Conservation (phyloP, 306 rosid species). For the Cucumis hystrix region DNA sequence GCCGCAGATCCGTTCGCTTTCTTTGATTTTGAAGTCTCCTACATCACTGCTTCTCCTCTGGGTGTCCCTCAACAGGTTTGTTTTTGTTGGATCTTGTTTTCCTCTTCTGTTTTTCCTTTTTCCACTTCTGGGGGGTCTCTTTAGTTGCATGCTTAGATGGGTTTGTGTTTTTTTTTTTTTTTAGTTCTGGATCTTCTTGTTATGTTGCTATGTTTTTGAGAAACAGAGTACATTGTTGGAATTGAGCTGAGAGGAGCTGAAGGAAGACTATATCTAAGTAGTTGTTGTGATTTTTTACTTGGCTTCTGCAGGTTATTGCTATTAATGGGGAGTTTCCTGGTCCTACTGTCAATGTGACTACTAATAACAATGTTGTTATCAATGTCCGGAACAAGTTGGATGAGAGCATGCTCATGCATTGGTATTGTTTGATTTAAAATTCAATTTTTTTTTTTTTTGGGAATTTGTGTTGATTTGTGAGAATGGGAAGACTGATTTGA, state of each 20-base stretch:
- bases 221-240: slow-evolving; percentile 3
- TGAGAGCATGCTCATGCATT: slow-evolving; percentile 70
- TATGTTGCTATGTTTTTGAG: not conserved
- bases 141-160: slow-evolving; percentile 10
- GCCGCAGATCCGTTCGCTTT: slow-evolving; percentile 34
- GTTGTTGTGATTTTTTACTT: slow-evolving; percentile 11
- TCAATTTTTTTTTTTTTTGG: not conserved
- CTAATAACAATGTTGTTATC: slow-evolving; percentile 73
- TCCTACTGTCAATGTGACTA: slow-evolving; percentile 70
- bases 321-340: slow-evolving; percentile 75
- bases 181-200: slow-evolving; percentile 29
- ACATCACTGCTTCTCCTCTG: slow-evolving; percentile 39
- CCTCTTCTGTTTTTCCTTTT: not conserved
- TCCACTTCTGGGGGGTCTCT: slow-evolving; percentile 1
- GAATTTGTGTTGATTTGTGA: not conserved
- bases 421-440: slow-evolving; percentile 27
- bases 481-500: slow-evolving; percentile 12
- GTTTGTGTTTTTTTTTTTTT: slow-evolving; percentile 13
- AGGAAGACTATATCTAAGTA: not conserved
- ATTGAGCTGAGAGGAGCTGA: slow-evolving; percentile 6
- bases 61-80: slow-evolving; percentile 39
- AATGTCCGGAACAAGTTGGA: slow-evolving; percentile 85
- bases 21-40: slow-evolving; percentile 34
- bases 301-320: slow-evolving; percentile 69
- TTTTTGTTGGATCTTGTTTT: slow-evolving; percentile 9